A percentile compares a stretch with the other conserved stretches of the same genome.
Evolutionary conservation across 768 basidiomycete genomes (phyloP).

Genomic region (Symmetrospora coprosmae): DNA sequence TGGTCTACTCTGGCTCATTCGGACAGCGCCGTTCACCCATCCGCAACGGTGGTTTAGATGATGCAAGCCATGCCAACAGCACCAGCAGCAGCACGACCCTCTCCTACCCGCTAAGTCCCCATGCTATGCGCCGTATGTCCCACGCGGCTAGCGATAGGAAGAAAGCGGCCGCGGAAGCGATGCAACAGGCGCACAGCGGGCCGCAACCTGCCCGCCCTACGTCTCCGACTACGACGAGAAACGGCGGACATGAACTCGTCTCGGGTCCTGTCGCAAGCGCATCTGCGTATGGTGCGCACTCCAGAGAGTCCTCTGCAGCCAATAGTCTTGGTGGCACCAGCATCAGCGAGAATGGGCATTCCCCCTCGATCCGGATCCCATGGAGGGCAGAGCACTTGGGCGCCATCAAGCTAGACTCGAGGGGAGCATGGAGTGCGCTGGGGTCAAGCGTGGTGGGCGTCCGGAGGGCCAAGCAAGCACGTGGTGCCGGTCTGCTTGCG

Average conservation of each 20-base stretch:
- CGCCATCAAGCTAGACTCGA: background rate
- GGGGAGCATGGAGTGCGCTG: background rate
- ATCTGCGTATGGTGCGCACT: too few relatives aligned
- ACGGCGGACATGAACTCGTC: too few relatives aligned
- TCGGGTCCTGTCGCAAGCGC: too few relatives aligned
- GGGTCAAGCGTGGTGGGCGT: background rate
- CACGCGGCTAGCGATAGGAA: conserved; percentile 11
- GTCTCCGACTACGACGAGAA: too few relatives aligned
- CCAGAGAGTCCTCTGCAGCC: too few relatives aligned
- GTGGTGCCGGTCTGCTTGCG: background rate
- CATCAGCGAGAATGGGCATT: too few relatives aligned
- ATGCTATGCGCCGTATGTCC: background rate
- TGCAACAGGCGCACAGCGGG: too few relatives aligned
- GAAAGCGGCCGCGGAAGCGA: too few relatives aligned
- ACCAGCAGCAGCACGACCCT: background rate
- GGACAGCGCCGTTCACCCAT: background rate
- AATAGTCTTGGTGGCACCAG: too few relatives aligned
- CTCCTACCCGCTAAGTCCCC: conserved; percentile 8
- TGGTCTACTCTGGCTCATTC: background rate
- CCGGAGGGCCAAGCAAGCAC: background rate
- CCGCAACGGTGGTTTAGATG: background rate
- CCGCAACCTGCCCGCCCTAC: too few relatives aligned
- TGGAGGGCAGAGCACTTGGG: background rate
- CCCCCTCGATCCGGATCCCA: too few relatives aligned
- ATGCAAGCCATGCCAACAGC: background rate